phyloP scores from a whole-genome alignment of 257 asterid species.

The Solanum habrochaites region DNA sequence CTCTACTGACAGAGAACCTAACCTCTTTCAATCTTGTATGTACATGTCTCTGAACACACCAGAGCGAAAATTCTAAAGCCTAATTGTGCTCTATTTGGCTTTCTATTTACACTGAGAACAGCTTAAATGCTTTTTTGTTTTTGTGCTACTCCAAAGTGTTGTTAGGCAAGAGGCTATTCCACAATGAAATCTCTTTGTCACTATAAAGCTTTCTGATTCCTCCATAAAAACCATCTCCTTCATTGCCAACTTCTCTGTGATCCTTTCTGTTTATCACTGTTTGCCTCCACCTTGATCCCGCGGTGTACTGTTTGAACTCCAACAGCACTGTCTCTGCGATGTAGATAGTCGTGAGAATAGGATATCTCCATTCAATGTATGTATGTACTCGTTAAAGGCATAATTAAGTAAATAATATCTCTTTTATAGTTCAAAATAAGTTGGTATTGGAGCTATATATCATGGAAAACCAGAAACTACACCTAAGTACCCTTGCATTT shows the following conservation, averaged over 20 bases:
- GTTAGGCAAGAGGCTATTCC: conserved; percentile 62
- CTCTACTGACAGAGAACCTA: no score
- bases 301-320: conserved; percentile 81
- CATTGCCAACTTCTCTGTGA: conserved; percentile 65
- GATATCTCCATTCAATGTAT: background rate
- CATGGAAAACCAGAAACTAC: background rate
- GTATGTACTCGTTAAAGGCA: background rate
- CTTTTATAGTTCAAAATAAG: background rate
- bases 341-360: background rate
- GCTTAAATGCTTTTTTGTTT: background rate
- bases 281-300: conserved; percentile 64
- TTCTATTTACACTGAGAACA: conserved; percentile 18
- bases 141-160: conserved; percentile 28
- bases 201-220: conserved; percentile 59
- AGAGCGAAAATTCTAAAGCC: background rate
- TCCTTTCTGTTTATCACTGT: conserved; percentile 32
- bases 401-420: background rate
- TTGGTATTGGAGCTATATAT: background rate
- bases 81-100: background rate
- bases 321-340: conserved; percentile 42
- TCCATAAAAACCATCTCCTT: conserved; percentile 67
- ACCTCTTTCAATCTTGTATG: background rate
- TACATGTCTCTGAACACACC: background rate
- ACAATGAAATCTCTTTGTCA: conserved; percentile 45
- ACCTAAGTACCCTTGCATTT: background rate